phyloP scores from a whole-genome alignment of 164 flowering plant species.

The Pachysandra terminalis region DNA sequence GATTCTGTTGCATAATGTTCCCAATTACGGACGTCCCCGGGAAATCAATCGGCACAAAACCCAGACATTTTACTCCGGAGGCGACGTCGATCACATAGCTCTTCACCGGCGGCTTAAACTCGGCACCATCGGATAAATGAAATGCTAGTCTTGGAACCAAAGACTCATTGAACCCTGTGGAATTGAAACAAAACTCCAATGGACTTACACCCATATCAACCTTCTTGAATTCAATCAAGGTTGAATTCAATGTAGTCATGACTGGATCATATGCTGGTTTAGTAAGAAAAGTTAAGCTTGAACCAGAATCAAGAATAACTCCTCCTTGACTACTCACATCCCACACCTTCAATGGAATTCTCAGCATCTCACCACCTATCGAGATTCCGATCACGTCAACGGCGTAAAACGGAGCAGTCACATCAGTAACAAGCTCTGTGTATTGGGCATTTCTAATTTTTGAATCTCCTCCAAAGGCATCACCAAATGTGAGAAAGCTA shows the following conservation, averaged over 20 bases:
- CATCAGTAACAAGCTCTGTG: constrained; percentile 40
- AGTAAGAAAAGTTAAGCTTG: constrained; percentile 47
- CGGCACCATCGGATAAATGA: constrained; percentile 56
- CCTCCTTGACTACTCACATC: constrained; percentile 41
- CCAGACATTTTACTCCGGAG: constrained; percentile 48
- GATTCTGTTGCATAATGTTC: constrained; percentile 80
- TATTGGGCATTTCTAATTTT: constrained; percentile 10
- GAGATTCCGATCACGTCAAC: constrained; percentile 55
- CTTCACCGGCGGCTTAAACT: constrained; percentile 56
- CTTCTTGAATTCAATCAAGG: constrained; percentile 17
- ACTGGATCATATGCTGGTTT: constrained; percentile 52
- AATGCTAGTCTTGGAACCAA: constrained; percentile 43
- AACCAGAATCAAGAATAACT: constrained; percentile 58
- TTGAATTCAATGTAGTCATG: constrained; percentile 28
- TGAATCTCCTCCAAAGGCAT: too few relatives aligned
- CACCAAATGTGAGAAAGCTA: constrained; percentile 52
- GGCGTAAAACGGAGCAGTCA: constrained; percentile 34
- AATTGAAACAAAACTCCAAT: constrained; percentile 56
- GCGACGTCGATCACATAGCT: constrained; percentile 60
- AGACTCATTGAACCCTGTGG: constrained; percentile 26
- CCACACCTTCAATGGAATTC: constrained; percentile 48
- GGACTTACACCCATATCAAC: constrained; percentile 22
- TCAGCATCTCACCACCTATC: constrained; percentile 29
- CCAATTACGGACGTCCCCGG: constrained; percentile 52
- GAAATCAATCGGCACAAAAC: constrained; percentile 35